phyloP scores from a whole-genome alignment of 805 yeast genomes.

The Danielozyma ontarioensis region DNA sequence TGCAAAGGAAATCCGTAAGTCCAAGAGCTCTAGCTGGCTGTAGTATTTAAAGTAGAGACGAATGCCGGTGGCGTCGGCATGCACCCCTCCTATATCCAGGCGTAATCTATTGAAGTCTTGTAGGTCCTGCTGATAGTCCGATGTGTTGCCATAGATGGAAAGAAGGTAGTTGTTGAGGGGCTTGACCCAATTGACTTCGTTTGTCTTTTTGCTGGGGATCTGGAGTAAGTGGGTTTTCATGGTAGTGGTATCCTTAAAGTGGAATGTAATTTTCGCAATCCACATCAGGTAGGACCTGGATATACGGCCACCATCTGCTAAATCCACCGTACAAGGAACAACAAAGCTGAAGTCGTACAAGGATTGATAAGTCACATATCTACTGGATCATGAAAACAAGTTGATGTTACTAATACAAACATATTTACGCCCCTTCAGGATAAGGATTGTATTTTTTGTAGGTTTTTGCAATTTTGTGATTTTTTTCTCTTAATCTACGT shows the following conservation, averaged over 20 bases:
- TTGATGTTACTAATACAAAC: too few species aligned
- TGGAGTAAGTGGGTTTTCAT: conserved; percentile 16
- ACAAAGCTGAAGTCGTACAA: not conserved
- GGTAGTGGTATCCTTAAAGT: too few species aligned
- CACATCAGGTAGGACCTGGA: too few species aligned
- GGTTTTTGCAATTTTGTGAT: not conserved
- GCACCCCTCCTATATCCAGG: conserved; percentile 46
- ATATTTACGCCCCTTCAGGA: not conserved
- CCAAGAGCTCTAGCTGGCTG: conserved; percentile 76
- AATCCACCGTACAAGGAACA: too few species aligned
- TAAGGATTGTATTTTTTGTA: not conserved
- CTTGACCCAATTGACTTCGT: conserved; percentile 58
- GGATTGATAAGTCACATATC: not conserved
- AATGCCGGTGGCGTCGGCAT: conserved; percentile 40
- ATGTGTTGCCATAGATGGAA: conserved; percentile 56
- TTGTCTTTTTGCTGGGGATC: conserved; percentile 40
- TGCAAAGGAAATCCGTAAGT: conserved; percentile 66
- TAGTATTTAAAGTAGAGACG: conserved; percentile 64
- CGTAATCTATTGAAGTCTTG: conserved; percentile 52
- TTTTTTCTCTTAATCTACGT: not conserved
- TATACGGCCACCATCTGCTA: too few species aligned
- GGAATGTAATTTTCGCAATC: too few species aligned
- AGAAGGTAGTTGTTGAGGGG: conserved; percentile 56
- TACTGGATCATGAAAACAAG: not conserved
- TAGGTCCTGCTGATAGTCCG: conserved; percentile 56